A percentile compares a stretch with the other conserved stretches of the same genome.
Evolutionary conservation across 2,329 filamentous ascomycete species (phyloP).

Genomic region (Madurella fahalii): DNA sequence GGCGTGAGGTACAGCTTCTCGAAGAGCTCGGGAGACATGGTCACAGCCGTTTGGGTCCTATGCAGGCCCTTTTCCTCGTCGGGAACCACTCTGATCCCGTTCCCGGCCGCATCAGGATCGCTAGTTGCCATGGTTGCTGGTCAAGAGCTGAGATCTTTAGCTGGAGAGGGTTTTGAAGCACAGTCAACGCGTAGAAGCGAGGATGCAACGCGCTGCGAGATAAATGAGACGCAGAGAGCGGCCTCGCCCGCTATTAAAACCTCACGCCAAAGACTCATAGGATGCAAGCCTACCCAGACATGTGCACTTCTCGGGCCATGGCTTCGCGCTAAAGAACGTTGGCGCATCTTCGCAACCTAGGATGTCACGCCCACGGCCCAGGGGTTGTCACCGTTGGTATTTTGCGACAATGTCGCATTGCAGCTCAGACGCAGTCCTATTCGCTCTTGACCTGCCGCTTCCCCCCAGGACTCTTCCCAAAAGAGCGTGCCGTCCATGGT

Average conservation of each 20-base stretch:
- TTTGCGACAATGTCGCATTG: neutral
- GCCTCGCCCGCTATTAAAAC: too few species aligned
- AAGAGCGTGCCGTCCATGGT: too few species aligned
- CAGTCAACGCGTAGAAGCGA: too few species aligned
- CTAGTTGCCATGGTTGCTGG: slow-evolving; percentile 4
- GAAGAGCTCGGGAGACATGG: slow-evolving; percentile 38
- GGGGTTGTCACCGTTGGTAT: neutral
- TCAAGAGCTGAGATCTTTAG: too few species aligned
- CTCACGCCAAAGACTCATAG: too few species aligned
- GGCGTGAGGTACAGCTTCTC: slow-evolving; percentile 40
- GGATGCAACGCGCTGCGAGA: too few species aligned
- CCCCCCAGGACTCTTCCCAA: too few species aligned
- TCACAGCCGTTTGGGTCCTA: slow-evolving; percentile 33
- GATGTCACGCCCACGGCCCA: neutral
- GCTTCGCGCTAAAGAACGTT: too few species aligned
- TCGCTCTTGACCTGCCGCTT: neutral
- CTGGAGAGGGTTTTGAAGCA: too few species aligned
- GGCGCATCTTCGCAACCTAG: neutral
- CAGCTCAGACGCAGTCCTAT: neutral
- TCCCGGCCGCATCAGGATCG: slow-evolving; percentile 2
- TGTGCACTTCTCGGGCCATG: too few species aligned
- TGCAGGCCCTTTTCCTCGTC: slow-evolving; percentile 36
- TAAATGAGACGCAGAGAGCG: too few species aligned
- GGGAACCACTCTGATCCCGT: slow-evolving; percentile 1
- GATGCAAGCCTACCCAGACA: too few species aligned